Conservation (phyloP, 106 monocot species). For the Dendrobium huoshanense region DNA sequence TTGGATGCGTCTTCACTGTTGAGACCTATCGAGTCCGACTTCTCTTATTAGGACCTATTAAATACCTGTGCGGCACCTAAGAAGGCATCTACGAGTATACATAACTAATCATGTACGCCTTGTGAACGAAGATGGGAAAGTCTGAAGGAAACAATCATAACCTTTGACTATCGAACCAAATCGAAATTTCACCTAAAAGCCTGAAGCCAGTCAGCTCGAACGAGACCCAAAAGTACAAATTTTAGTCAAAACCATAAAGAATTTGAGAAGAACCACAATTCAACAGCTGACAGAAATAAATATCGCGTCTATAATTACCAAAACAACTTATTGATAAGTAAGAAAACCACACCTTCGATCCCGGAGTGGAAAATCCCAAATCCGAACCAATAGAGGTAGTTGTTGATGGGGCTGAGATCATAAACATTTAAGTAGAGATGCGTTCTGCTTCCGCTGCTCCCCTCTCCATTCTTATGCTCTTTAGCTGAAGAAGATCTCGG, state of each 20-base stretch:
- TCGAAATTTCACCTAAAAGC: neutral
- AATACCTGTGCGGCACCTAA: too few relatives aligned
- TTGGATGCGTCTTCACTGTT: too few relatives aligned
- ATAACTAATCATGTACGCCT: neutral
- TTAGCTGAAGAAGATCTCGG: neutral
- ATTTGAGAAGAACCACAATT: neutral
- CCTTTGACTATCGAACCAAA: neutral
- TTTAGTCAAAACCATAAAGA: neutral
- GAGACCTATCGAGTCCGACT: too few relatives aligned
- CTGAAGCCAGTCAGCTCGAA: neutral
- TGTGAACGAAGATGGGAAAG: neutral
- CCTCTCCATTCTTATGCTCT: slow-evolving; percentile 11
- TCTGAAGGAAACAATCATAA: neutral
- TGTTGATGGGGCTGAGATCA: slow-evolving; percentile 68
- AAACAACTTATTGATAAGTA: neutral
- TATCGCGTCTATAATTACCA: neutral
- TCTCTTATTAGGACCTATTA: too few relatives aligned
- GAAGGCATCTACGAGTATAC: too few relatives aligned
- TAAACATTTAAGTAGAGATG: slow-evolving; percentile 69
- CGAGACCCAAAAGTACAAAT: neutral
- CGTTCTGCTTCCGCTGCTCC: slow-evolving; percentile 9
- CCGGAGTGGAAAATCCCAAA: slow-evolving; percentile 89
- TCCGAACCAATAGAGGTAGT: slow-evolving; percentile 78
- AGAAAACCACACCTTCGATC: slow-evolving; percentile 57
- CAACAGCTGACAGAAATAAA: slow-evolving; percentile 1